Conservation (phyloP, 768 basidiomycete species). For the Ramaria rubella region DNA sequence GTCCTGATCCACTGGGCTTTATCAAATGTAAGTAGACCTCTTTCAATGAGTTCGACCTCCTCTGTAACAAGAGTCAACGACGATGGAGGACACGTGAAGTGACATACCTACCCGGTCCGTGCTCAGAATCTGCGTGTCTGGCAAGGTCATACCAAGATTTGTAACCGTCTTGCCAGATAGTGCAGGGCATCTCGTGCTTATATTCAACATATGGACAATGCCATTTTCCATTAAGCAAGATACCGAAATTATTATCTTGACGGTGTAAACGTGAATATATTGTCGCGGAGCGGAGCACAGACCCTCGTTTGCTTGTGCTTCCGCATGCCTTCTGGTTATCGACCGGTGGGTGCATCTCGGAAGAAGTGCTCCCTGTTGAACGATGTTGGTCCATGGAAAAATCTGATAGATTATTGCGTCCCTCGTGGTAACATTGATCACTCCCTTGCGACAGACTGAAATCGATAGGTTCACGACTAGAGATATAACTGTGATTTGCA, state of each 20-base stretch:
- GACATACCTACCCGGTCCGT: neutral
- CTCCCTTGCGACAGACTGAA: no score
- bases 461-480: no score
- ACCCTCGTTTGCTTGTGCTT: no score
- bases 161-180: neutral
- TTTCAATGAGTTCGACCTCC: neutral
- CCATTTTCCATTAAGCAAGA: neutral
- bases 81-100: neutral
- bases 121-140: neutral
- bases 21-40: neutral
- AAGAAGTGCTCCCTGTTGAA: no score
- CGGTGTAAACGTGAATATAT: neutral
- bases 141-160: neutral
- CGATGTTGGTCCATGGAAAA: no score
- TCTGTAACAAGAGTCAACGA: neutral
- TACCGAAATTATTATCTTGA: neutral
- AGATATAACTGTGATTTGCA: no score
- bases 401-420: no score
- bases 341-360: no score
- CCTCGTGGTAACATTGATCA: no score
- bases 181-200: neutral
- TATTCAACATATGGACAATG: neutral
- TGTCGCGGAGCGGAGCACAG: neutral
- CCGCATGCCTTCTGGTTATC: no score
- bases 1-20: neutral